Evolutionary conservation across 1,284 basidiomycete genomes (phyloP).

Genomic region (Coniophora puteana): DNA sequence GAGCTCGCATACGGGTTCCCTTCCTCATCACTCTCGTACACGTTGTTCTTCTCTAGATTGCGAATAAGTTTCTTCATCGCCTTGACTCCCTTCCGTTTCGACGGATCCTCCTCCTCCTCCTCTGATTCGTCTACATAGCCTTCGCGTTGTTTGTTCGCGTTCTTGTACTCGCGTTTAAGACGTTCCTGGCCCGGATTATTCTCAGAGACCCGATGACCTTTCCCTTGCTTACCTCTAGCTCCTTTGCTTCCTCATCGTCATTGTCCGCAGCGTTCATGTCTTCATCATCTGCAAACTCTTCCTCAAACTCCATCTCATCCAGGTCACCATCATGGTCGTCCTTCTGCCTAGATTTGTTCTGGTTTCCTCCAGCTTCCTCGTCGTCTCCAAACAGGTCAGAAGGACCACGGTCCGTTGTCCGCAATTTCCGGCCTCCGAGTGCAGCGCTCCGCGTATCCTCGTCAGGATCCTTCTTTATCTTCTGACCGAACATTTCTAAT

Average conservation of each 20-base stretch:
- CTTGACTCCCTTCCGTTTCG: conserved; percentile 66
- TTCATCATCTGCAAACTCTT: conserved; percentile 85
- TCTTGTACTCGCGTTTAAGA: conserved; percentile 77
- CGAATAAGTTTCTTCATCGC: conserved; percentile 76
- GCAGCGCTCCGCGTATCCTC: conserved; percentile 40
- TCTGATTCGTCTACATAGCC: conserved; percentile 68
- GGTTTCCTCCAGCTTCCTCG: conserved; percentile 48
- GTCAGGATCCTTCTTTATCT: conserved; percentile 59
- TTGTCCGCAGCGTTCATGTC: conserved; percentile 69
- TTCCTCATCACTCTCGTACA: conserved; percentile 79
- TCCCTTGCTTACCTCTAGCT: conserved; percentile 62
- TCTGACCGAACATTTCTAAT: conserved; percentile 58
- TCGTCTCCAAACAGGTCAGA: conserved; percentile 76
- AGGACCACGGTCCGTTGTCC: conserved; percentile 61
- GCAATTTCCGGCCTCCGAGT: conserved; percentile 57
- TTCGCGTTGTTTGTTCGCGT: conserved; percentile 70
- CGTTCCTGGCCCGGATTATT: conserved; percentile 56
- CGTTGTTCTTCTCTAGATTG: conserved; percentile 69
- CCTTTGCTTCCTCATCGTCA: conserved; percentile 82
- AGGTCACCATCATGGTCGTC: conserved; percentile 68
- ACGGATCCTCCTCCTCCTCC: conserved; percentile 58
- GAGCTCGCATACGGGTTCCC: conserved; percentile 78
- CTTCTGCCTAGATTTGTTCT: conserved; percentile 47
- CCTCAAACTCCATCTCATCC: conserved; percentile 82
- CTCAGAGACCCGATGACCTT: background rate